Conservation (phyloP, 495 filamentous ascomycete species). For the Chaetomium tenue region DNA sequence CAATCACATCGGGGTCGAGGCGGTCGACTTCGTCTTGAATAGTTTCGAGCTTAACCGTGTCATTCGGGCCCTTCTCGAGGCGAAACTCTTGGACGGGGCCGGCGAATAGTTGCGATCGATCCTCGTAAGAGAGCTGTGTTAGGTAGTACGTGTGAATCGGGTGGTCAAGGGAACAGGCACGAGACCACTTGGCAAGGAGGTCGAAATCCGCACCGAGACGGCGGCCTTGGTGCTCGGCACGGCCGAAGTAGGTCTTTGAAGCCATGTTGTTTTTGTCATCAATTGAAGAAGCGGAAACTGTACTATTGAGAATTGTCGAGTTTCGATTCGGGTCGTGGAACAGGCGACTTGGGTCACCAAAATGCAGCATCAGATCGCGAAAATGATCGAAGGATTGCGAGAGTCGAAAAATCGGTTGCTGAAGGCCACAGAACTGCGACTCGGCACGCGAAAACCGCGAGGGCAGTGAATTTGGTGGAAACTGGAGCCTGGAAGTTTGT, state of each 20-base stretch:
- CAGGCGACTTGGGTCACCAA: not conserved
- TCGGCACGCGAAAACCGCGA: not conserved
- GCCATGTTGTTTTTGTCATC: constrained; percentile 19
- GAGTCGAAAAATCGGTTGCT: not conserved
- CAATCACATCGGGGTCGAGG: constrained; percentile 24
- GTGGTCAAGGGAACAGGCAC: constrained; percentile 3
- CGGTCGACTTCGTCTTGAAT: constrained; percentile 7
- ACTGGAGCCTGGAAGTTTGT: not conserved
- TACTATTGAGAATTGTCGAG: not conserved
- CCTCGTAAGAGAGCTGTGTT: constrained; percentile 26
- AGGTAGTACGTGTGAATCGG: constrained; percentile 20
- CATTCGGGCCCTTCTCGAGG: constrained; percentile 19
- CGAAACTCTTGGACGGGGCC: constrained; percentile 16
- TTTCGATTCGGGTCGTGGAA: not conserved
- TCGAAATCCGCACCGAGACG: constrained; percentile 28
- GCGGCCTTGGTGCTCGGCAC: constrained; percentile 26
- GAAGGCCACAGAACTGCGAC: not conserved
- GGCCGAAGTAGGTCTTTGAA: constrained; percentile 27
- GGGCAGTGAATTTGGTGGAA: not conserved
- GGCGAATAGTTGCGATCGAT: constrained; percentile 28
- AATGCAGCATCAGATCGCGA: not conserved
- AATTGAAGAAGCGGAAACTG: constrained; percentile 1
- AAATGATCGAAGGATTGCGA: not conserved
- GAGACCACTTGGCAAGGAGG: constrained; percentile 29
- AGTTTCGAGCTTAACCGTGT: constrained; percentile 23